Base-by-base conservation (phyloP, 148 eudicot genomes). In the Polygonum aviculare region DNA sequence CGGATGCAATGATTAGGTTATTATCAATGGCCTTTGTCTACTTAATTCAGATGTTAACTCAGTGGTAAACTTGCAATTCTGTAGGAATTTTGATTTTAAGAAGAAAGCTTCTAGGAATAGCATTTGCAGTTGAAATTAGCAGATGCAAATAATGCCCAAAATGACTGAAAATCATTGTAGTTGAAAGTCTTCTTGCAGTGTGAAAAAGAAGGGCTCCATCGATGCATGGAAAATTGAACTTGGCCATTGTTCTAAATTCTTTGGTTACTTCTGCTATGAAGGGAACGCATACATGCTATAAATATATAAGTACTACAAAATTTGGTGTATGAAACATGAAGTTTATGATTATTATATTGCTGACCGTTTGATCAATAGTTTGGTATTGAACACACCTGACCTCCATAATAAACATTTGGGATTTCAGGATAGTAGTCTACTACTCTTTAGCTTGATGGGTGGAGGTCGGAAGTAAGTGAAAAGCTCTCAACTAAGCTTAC, bases 401-500 rank as follows among this genome's bases (percentile, higher is more conserved):
- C 9, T 60, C 40, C 40, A 12, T 35, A 3, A 63, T 33, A 3
- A 63, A 31, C 40, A 63, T 63, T 63, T 63, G 5, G 70, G 72
- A 67, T 38, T 63, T 63, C 33, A 12, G 70, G 72, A 67, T 38
- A n/a, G 5, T 3, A 3, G 72, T 11, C 72, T 67, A 4, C 72
- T 35, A 36, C 14, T 9, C 44, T 67, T 67, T 9, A 38, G 14
- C n/a, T n/a, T n/a, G n/a, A n/a, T 69, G 88, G 84, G 48, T 78
- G 85, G 7, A 84, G 77, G 44, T 79, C 76, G 36, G 90, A 85
- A 78, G 82, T 41, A 65, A 79, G 76, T 26, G 85, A 74, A 81
- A 77, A 76, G 7, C 83, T 84, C 75, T 82, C 88, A 36, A 71
- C 82, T 21, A 74, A 78, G 40, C 69, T 44, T 69, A 57, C 15